Percentiles rank a stretch among this genome's conserved stretches.
These are phyloP conservation scores for Sporothrix variecibatus DNA, from an alignment of 2,329 filamentous ascomycete genomes.

Conservation along the genomic window DNA sequence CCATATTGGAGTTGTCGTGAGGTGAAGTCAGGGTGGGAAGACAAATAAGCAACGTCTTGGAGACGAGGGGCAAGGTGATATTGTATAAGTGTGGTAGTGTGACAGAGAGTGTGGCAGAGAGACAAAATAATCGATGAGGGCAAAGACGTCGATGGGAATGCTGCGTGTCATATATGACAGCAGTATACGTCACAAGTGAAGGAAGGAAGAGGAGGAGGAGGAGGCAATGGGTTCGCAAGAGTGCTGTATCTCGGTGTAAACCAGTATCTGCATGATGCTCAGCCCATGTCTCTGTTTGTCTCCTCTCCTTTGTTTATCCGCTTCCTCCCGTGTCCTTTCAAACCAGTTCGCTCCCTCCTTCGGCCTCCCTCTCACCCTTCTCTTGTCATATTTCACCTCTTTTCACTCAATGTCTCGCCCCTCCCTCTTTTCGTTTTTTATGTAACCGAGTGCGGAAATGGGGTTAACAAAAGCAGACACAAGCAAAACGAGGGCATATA, in stretches of 20 bases:
- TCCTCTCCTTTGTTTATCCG: background rate
- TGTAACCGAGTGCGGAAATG: background rate
- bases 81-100: background rate
- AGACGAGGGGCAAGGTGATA: background rate
- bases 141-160: background rate
- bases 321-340: background rate
- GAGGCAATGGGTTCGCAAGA: background rate
- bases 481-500: background rate
- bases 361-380: background rate
- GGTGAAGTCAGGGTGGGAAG: too few species aligned
- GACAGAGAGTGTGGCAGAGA: background rate
- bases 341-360: background rate
- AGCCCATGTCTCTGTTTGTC: background rate
- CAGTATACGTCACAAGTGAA: background rate
- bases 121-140: background rate
- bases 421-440: background rate
- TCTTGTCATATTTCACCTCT: background rate
- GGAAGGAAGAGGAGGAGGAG: background rate
- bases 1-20: background rate
- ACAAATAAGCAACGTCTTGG: background rate
- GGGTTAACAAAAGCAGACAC: background rate
- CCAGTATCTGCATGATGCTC: background rate
- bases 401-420: background rate
- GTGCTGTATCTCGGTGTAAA: background rate
- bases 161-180: constrained; percentile 11